Evolutionary conservation across 345 rosid genomes (phyloP), one percentile per base, ranked within the genome.

Genomic region (Eucalyptus sp.): DNA sequence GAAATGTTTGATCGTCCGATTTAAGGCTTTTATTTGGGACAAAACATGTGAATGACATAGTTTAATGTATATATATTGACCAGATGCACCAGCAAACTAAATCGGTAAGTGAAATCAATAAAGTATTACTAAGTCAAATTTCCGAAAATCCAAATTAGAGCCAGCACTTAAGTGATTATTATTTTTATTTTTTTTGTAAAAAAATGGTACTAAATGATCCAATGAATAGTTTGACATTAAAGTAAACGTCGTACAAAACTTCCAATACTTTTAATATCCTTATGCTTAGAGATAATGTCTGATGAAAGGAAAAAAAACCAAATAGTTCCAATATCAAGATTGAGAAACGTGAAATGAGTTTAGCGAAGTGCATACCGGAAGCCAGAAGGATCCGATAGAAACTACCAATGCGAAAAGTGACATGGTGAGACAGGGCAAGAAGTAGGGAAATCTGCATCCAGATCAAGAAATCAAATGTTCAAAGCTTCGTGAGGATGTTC

Each of bases 391-490:
- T 86, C 93, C 90, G 11, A 97, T 88, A 3, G 93, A 88, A 37
- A 96, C 96, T 86, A 86, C 94, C 49, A 96, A 86, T 54, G 99
- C 96, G 51, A 97, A 94, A 43, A 91, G 4, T 15, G 97, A 95
- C 91, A 94, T 97, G 64, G 33, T 87, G 27, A 95, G 89, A 92
- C 95, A 95, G 13, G 99, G 98, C 90, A 97, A 90, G 81, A 97
- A 95, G 92, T 93, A 97, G 13, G 98, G 98, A 91, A 96, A 97
- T 88, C 99, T 96, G 95, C 96, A 93, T 49, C 44, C 48, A 76
- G 6, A 76, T 76, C 15, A 76, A 41, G 83, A 54, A 50, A 50
- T 86, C 87, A 50, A 86, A 50, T 37, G 43, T 50, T 24, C 10
- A 37, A 29, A 17, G 43, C 37, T 49, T 49, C 41, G 16, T 3